These are phyloP conservation scores for Pleurotus djamor DNA, from an alignment of 768 basidiomycete species.

Conservation along the genomic window DNA sequence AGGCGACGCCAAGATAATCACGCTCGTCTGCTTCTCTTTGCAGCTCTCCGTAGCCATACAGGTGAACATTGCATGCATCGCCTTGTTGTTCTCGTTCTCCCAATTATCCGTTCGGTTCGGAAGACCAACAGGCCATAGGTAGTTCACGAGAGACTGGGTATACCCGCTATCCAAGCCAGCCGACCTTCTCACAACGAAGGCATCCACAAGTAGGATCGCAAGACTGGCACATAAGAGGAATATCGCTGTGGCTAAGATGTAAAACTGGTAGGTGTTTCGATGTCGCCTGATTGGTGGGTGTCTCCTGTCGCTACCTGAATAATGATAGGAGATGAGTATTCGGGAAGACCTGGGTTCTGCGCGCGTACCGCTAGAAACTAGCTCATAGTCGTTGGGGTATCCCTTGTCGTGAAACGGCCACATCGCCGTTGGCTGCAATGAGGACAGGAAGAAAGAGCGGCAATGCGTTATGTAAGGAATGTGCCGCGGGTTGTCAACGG, in stretches of 20 bases:
- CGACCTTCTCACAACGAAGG: not conserved
- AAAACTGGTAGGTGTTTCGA: not conserved
- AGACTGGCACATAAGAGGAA: not conserved
- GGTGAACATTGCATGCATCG: constrained; percentile 6
- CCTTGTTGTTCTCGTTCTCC: constrained; percentile 5
- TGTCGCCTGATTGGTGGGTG: not conserved
- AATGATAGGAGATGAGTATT: too few species aligned
- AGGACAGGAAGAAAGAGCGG: not conserved
- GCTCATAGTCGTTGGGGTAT: too few species aligned
- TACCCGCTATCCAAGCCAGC: not conserved
- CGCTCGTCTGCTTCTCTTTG: constrained; percentile 25
- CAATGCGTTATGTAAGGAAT: too few species aligned
- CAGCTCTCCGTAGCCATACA: constrained; percentile 25
- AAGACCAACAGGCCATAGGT: not conserved
- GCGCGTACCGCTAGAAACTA: too few species aligned
- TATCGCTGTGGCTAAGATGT: not conserved
- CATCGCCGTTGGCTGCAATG: not conserved
- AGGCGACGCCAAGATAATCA: constrained; percentile 25
- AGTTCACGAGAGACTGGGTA: not conserved
- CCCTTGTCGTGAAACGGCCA: not conserved
- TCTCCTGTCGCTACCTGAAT: too few species aligned
- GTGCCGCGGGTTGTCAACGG: too few species aligned
- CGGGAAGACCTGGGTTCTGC: too few species aligned
- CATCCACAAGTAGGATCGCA: not conserved
- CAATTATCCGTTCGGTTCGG: not conserved